Base-by-base conservation (phyloP, 371 early-diverging fungal species). In the Rhizomucor pusillus region DNA sequence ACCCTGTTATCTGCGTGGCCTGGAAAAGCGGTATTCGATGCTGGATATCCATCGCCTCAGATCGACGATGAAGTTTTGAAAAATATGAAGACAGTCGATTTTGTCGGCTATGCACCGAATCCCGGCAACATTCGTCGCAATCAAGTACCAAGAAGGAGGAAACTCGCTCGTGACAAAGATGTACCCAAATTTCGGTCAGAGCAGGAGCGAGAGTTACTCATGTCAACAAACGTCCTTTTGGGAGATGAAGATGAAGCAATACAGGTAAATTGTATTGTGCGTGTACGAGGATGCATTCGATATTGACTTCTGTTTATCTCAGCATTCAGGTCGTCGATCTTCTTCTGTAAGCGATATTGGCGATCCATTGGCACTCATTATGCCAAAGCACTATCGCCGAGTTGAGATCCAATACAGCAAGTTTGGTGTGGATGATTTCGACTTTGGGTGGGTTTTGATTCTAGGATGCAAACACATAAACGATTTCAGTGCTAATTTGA, bases 371-470 rank as follows among this genome's bases (percentile, higher is more conserved):
- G 76, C 76, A 0, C 56, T 74, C 1, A 67, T 61, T 13, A 75
- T 87, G 75, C 90, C 90, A 29, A 80, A 81, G 37, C 76, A 80
- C 53, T 91, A 90, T 63, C 81, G 81, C n/a, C 79, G 78, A 10
- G 87, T 91, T 2, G 90, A 92, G 54, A 92, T 92, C 66, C 85
- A 90, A 54, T 91, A 91, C 59, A 82, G 85, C 61, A 81, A 87
- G 61, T 97, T 96, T 67, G 98, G 98, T 25, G 88, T 97, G 4
- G 97, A 97, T 46, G 98, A 97, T 75, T 97, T 96, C 68, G 96
- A 97, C 65, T 97, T 97, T 80, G 92, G 86, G 63, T 89, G 65
- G 60, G 69, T 44, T 13, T 9, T 20, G 34, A 9, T 3, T n/a
- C 1, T 4, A 35, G 24, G 4, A n/a, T 14, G 49, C 11, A 34